These are phyloP conservation scores for Ascochyta pisi DNA, from an alignment of 2,329 filamentous ascomycete genomes.

Conservation along the genomic window DNA sequence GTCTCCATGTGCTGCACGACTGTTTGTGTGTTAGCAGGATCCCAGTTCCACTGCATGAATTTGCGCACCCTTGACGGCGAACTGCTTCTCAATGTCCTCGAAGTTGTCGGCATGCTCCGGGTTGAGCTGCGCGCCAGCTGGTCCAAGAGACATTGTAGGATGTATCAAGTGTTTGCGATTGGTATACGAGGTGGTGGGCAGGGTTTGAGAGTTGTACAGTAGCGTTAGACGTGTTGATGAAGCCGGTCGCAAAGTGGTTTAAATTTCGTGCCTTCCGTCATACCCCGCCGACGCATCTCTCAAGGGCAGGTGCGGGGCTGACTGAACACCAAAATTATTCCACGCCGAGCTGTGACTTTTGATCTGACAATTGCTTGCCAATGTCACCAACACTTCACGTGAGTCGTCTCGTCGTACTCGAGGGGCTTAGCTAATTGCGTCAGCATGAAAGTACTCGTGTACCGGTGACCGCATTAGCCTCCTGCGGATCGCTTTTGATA, in stretches of 20 bases:
- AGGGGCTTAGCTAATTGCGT: slow-evolving; percentile 20
- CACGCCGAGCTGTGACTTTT: slow-evolving; percentile 23
- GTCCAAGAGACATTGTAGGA: slow-evolving; percentile 46
- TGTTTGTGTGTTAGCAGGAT: slow-evolving; percentile 38
- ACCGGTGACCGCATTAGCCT: slow-evolving; percentile 56
- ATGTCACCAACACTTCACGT: slow-evolving; percentile 47
- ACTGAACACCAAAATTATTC: slow-evolving; percentile 43
- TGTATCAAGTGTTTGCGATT: neutral
- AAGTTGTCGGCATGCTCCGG: slow-evolving; percentile 71
- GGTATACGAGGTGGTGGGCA: neutral
- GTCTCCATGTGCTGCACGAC: slow-evolving; percentile 95
- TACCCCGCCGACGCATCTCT: slow-evolving; percentile 26
- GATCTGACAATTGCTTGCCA: slow-evolving; percentile 25
- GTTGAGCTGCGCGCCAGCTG: slow-evolving; percentile 42
- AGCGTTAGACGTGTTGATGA: neutral
- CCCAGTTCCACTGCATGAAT: slow-evolving; percentile 26
- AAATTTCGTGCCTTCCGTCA: slow-evolving; percentile 35
- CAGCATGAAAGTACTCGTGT: slow-evolving; percentile 50
- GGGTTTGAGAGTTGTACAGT: neutral
- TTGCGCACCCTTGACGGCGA: slow-evolving; percentile 86
- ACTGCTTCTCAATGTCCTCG: slow-evolving; percentile 95
- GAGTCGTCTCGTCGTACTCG: slow-evolving; percentile 18
- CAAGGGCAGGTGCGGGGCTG: slow-evolving; percentile 36
- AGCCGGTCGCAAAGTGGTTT: slow-evolving; percentile 25
- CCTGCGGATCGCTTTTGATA: slow-evolving; percentile 47